phyloP scores from a whole-genome alignment of 2,329 filamentous ascomycete species.

The Colletotrichum orbiculare region DNA sequence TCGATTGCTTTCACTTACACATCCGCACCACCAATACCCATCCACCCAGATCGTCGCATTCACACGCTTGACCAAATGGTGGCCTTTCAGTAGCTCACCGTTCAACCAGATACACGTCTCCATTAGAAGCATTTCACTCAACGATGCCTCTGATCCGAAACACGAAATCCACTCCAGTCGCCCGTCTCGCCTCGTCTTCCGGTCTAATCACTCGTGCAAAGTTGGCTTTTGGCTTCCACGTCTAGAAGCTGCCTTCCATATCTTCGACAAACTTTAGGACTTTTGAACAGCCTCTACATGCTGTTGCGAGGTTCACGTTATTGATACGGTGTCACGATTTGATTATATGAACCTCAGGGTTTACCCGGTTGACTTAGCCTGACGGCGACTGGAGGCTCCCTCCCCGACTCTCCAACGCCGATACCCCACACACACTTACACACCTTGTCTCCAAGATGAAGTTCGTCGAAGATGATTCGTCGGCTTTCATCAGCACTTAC shows the following conservation, averaged over 20 bases:
- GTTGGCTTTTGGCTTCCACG: conserved; percentile 53
- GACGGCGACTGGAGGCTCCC: conserved; percentile 49
- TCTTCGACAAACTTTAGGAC: conserved; percentile 51
- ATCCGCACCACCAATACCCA: conserved; percentile 9
- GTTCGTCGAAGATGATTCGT: conserved; percentile 63
- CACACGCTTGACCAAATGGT: conserved; percentile 42
- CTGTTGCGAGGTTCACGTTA: conserved; percentile 54
- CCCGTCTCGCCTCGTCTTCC: conserved; percentile 70
- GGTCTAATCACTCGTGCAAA: conserved; percentile 68
- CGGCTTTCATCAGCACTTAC: conserved; percentile 60
- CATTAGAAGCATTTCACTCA: conserved; percentile 48
- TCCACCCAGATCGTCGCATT: conserved; percentile 26
- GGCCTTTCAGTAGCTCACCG: conserved; percentile 44
- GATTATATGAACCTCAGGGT: conserved; percentile 42
- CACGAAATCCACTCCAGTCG: conserved; percentile 66
- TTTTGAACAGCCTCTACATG: conserved; percentile 47
- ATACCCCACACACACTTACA: not conserved
- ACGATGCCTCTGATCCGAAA: conserved; percentile 70
- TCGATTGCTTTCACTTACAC: conserved; percentile 19
- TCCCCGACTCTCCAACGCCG: conserved; percentile 36
- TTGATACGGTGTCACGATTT: conserved; percentile 49
- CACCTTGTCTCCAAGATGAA: conserved; percentile 63
- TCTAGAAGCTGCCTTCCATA: conserved; percentile 58
- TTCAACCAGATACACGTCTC: conserved; percentile 43
- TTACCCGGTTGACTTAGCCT: conserved; percentile 46